These are phyloP conservation scores for Mycocentrospora acerina DNA, from an alignment of 2,329 filamentous ascomycete genomes.

Conservation along the genomic window DNA sequence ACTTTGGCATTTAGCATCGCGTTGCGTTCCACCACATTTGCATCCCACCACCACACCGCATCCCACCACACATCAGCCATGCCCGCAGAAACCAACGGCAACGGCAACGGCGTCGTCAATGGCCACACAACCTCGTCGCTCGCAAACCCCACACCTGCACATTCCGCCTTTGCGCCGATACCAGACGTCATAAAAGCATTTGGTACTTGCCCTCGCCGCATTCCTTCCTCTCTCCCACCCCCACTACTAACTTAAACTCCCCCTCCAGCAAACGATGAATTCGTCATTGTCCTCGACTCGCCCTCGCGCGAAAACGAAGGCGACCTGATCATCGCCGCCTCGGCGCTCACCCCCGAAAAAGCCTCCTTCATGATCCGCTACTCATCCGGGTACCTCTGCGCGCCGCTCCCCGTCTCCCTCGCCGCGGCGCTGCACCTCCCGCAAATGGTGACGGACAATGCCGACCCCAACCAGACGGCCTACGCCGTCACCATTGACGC, in stretches of 20 bases:
- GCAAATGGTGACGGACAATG: conserved; percentile 79
- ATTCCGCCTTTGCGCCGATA: conserved; percentile 50
- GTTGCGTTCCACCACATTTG: no score
- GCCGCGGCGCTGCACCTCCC: conserved; percentile 74
- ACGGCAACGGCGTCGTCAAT: conserved; percentile 16
- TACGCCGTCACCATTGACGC: conserved; percentile 92
- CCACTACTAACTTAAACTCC: conserved; percentile 11
- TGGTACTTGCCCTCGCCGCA: conserved; percentile 35
- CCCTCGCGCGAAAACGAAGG: conserved; percentile 95
- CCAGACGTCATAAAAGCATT: conserved; percentile 49
- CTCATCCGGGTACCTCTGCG: conserved; percentile 87
- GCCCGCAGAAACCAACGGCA: conserved; percentile 25
- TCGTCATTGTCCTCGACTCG: conserved; percentile 94
- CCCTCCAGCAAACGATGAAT: conserved; percentile 65
- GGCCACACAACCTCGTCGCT: conserved; percentile 12
- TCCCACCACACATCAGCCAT: conserved; percentile 13
- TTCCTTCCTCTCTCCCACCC: background rate
- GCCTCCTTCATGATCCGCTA: conserved; percentile 96
- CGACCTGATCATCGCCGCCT: conserved; percentile 92
- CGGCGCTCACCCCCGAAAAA: conserved; percentile 80
- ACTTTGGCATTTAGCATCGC: no score
- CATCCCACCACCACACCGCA: background rate
- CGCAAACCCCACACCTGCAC: conserved; percentile 29
- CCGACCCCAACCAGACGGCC: conserved; percentile 84
- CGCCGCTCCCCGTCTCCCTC: conserved; percentile 71